These are phyloP conservation scores for Lomentospora prolificans DNA, from an alignment of 2,329 filamentous ascomycete genomes.

Conservation along the genomic window DNA sequence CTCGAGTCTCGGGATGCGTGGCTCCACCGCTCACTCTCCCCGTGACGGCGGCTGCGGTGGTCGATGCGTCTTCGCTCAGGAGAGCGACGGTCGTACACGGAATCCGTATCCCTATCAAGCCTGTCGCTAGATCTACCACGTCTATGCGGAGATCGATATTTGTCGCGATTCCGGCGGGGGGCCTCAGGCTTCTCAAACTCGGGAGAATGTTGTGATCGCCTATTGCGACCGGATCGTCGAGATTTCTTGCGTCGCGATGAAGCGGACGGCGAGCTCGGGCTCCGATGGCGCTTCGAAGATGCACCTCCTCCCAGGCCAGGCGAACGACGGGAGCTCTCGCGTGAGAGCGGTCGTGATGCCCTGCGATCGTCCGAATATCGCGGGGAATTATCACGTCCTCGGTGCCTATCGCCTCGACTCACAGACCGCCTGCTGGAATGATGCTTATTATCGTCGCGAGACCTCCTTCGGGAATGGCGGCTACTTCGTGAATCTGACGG, in stretches of 20 bases:
- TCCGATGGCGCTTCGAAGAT: constrained; percentile 32
- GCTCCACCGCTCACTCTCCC: constrained; percentile 1
- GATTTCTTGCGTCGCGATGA: constrained; percentile 31
- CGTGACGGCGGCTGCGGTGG: neutral
- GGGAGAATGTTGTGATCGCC: neutral
- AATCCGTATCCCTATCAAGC: neutral
- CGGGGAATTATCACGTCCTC: neutral
- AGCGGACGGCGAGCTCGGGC: constrained; percentile 28
- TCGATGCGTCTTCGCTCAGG: neutral
- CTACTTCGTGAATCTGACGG: neutral
- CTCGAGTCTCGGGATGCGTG: neutral
- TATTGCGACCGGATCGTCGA: constrained; percentile 25
- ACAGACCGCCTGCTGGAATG: constrained; percentile 2
- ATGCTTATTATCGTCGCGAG: neutral
- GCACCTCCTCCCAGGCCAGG: constrained; percentile 20
- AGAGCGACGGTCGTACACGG: neutral
- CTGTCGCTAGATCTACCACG: neutral
- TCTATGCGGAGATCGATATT: constrained; percentile 2
- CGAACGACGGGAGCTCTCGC: constrained; percentile 25
- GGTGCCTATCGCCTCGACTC: constrained; percentile 1
- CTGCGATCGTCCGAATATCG: neutral
- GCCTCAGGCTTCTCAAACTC: neutral
- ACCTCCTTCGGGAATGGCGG: neutral
- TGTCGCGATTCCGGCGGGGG: constrained; percentile 1
- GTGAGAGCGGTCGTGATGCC: constrained; percentile 15